These are phyloP conservation scores for Fusarium redolens DNA, from an alignment of 2,329 filamentous ascomycete genomes.

Conservation along the genomic window DNA sequence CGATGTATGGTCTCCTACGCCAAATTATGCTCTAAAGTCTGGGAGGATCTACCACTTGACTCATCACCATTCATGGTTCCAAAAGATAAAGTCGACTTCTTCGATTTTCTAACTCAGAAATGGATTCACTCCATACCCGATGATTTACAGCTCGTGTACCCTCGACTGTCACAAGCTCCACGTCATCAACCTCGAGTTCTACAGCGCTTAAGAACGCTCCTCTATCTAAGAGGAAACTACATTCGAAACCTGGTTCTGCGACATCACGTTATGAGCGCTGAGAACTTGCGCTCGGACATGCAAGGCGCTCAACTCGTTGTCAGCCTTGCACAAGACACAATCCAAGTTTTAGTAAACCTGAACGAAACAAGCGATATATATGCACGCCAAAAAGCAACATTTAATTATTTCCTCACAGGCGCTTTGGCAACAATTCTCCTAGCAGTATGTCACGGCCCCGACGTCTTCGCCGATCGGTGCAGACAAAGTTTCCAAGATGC, in stretches of 20 bases:
- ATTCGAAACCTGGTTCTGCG: neutral
- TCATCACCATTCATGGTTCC: neutral
- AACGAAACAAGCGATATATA: conserved; percentile 18
- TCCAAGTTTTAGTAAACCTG: conserved; percentile 4
- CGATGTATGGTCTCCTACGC: conserved; percentile 7
- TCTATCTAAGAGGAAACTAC: conserved; percentile 5
- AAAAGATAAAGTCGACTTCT: conserved; percentile 11
- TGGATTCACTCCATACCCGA: conserved; percentile 13
- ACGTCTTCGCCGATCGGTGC: conserved; percentile 5
- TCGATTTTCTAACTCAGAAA: conserved; percentile 14
- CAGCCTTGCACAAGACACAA: conserved; percentile 4
- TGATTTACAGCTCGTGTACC: conserved; percentile 4
- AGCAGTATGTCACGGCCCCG: conserved; percentile 6
- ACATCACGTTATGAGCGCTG: neutral
- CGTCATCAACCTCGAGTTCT: neutral
- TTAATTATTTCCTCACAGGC: neutral
- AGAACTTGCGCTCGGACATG: neutral
- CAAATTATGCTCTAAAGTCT: conserved; percentile 1
- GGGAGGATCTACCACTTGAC: conserved; percentile 9
- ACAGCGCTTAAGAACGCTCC: neutral
- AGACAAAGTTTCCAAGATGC: conserved; percentile 7
- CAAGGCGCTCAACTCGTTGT: conserved; percentile 7
- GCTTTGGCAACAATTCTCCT: conserved; percentile 5
- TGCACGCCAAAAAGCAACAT: neutral
- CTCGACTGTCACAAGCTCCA: conserved; percentile 11